These are phyloP conservation scores for Alloascoidea hylecoeti DNA, from an alignment of 805 yeast species.

Conservation along the genomic window DNA sequence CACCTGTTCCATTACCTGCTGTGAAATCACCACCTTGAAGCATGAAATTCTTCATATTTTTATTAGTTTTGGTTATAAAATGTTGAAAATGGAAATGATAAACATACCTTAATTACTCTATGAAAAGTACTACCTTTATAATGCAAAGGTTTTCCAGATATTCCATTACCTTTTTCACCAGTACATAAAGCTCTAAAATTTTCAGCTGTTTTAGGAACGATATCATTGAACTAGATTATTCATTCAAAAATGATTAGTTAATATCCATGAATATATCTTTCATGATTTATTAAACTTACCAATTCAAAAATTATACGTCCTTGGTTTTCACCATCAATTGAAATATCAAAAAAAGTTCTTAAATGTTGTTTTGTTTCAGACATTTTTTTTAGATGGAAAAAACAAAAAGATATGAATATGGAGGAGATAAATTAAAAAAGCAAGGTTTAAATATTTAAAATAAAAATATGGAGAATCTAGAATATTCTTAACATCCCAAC, in stretches of 20 bases:
- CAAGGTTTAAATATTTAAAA: slow-evolving; percentile 5
- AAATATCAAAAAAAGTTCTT: slow-evolving; percentile 65
- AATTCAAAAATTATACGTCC: slow-evolving; percentile 78
- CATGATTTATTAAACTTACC: slow-evolving; percentile 13
- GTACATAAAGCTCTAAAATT: slow-evolving; percentile 83
- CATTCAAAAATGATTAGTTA: neutral
- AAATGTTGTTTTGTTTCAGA: slow-evolving; percentile 16
- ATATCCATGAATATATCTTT: slow-evolving; percentile 2
- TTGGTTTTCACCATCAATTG: slow-evolving; percentile 51
- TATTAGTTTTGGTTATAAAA: slow-evolving; percentile 1
- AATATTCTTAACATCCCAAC: too few relatives aligned
- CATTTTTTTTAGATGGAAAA: slow-evolving; percentile 2
- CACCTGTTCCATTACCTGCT: slow-evolving; percentile 61
- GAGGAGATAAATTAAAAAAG: slow-evolving; percentile 7
- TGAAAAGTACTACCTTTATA: slow-evolving; percentile 89
- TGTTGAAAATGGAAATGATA: slow-evolving; percentile 1
- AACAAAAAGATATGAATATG: slow-evolving; percentile 6
- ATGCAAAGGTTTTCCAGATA: slow-evolving; percentile 47
- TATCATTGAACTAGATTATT: slow-evolving; percentile 31
- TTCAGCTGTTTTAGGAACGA: slow-evolving; percentile 81
- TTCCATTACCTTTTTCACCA: slow-evolving; percentile 66
- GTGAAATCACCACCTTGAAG: slow-evolving; percentile 93
- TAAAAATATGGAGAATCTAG: too few relatives aligned
- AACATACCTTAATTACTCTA: slow-evolving; percentile 27
- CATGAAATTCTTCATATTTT: slow-evolving; percentile 65